Conservation (phyloP, 305 asterid species). For the Rubia tinctorum region DNA sequence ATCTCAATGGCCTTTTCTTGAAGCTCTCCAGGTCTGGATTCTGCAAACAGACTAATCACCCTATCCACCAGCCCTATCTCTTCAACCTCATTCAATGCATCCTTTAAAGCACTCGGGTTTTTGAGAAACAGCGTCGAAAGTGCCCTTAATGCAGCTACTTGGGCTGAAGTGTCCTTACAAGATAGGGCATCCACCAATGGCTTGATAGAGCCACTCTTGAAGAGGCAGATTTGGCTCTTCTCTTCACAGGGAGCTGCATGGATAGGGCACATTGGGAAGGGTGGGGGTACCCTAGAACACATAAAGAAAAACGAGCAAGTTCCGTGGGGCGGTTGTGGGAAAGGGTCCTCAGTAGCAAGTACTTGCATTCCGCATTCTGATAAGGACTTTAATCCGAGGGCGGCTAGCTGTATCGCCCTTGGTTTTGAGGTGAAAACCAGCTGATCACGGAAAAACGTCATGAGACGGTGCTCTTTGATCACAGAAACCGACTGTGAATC, state of each 20-base stretch:
- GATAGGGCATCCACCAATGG: conserved; percentile 21
- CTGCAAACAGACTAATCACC: conserved; percentile 15
- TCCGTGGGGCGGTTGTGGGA: conserved; percentile 12
- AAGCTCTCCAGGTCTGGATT: conserved; percentile 25
- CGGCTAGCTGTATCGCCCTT: conserved; percentile 24
- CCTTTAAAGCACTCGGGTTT: conserved; percentile 7
- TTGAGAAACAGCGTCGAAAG: conserved; percentile 24
- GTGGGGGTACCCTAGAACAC: conserved; percentile 17
- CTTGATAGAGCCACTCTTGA: conserved; percentile 13
- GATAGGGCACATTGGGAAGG: conserved; percentile 23
- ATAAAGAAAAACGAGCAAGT: conserved; percentile 17
- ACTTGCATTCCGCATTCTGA: conserved; percentile 16
- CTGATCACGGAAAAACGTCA: conserved; percentile 18
- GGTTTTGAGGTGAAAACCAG: conserved; percentile 16
- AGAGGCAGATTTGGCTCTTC: conserved; percentile 19
- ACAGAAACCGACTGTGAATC: conserved; percentile 11
- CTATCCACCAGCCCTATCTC: conserved; percentile 10
- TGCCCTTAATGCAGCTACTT: conserved; percentile 23
- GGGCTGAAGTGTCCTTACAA: conserved; percentile 16
- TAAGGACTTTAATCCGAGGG: conserved; percentile 18
- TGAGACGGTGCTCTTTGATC: conserved; percentile 15
- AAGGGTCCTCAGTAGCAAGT: conserved; percentile 7
- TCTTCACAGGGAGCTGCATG: conserved; percentile 24
- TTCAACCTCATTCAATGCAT: conserved; percentile 17
- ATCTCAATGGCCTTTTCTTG: conserved; percentile 24